Percentiles rank a stretch among this genome's conserved stretches.
These are phyloP conservation scores for Linum trigynum DNA, from an alignment of 345 rosid genomes.

Conservation along the genomic window DNA sequence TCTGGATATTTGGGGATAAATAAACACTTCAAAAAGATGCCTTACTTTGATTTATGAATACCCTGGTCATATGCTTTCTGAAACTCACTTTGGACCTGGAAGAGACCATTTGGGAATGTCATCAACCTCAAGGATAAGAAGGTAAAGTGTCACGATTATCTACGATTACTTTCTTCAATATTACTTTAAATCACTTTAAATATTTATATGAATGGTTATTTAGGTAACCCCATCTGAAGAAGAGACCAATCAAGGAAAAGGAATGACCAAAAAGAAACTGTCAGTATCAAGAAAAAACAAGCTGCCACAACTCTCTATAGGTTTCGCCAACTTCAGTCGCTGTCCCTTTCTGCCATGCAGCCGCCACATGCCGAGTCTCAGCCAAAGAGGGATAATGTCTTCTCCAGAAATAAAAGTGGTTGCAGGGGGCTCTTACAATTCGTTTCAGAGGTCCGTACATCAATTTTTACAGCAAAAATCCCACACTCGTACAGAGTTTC, in stretches of 20 bases:
- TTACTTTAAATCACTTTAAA: not conserved
- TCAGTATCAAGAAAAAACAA: not conserved
- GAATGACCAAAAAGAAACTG: not conserved
- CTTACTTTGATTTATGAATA: conserved; percentile 80
- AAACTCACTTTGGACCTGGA: conserved; percentile 95
- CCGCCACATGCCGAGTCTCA: too few species aligned
- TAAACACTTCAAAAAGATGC: conserved; percentile 12
- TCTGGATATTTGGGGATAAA: conserved; percentile 10
- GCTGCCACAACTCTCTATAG: not conserved
- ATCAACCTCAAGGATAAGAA: not conserved
- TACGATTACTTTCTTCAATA: not conserved
- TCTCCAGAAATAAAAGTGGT: not conserved
- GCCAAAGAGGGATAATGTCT: not conserved
- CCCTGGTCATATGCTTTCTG: conserved; percentile 89
- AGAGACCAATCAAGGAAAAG: not conserved
- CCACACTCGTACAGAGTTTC: not conserved
- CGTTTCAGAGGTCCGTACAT: not conserved
- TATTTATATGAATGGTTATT: not conserved
- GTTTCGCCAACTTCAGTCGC: not conserved
- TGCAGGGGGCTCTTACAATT: not conserved
- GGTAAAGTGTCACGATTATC: not conserved
- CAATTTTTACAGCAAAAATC: not conserved
- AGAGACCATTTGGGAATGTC: conserved; percentile 11
- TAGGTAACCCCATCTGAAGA: too few species aligned
- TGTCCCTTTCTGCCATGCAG: too few species aligned